Percentiles rank a stretch among this genome's conserved stretches.
These are phyloP conservation scores for Chaetomium strumarium DNA, from an alignment of 2,329 filamentous ascomycete species.

Conservation along the genomic window DNA sequence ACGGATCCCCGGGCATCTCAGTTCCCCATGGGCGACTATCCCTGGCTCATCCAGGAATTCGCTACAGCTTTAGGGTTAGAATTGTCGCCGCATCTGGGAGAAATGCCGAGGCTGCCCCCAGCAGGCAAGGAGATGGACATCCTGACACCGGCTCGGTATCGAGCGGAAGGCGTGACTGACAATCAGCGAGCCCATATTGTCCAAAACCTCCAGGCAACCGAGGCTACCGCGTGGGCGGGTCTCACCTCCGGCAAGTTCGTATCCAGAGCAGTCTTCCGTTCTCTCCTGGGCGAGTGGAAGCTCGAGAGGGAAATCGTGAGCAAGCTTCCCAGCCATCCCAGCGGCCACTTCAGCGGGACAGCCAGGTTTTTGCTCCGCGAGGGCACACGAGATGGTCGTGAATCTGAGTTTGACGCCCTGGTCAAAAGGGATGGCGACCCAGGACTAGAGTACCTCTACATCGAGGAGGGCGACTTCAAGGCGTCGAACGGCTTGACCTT, in stretches of 20 bases:
- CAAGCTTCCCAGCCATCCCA: constrained; percentile 52
- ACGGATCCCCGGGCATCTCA: constrained; percentile 51
- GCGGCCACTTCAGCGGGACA: constrained; percentile 58
- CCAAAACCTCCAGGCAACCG: constrained; percentile 42
- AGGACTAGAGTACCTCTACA: constrained; percentile 60
- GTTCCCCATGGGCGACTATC: constrained; percentile 79
- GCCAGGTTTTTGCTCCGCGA: constrained; percentile 58
- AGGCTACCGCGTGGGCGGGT: constrained; percentile 36
- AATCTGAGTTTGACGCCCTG: constrained; percentile 26
- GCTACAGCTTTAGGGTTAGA: constrained; percentile 51
- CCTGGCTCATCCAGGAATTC: constrained; percentile 69
- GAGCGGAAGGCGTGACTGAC: constrained; percentile 37
- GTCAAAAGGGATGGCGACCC: constrained; percentile 28
- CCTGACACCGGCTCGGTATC: constrained; percentile 52
- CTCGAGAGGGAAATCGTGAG: constrained; percentile 53
- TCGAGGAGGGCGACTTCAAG: constrained; percentile 60
- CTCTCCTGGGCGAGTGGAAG: constrained; percentile 64
- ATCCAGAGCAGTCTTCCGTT: constrained; percentile 62
- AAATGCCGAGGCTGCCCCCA: constrained; percentile 36
- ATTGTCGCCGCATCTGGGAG: constrained; percentile 32
- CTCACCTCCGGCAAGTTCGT: constrained; percentile 48
- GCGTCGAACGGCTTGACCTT: constrained; percentile 52
- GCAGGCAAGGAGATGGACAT: constrained; percentile 44
- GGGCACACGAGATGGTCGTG: constrained; percentile 49
- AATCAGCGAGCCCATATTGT: constrained; percentile 35